Evolutionary conservation across 2,329 filamentous ascomycete genomes (phyloP).

Genomic region (Alternaria rosae): DNA sequence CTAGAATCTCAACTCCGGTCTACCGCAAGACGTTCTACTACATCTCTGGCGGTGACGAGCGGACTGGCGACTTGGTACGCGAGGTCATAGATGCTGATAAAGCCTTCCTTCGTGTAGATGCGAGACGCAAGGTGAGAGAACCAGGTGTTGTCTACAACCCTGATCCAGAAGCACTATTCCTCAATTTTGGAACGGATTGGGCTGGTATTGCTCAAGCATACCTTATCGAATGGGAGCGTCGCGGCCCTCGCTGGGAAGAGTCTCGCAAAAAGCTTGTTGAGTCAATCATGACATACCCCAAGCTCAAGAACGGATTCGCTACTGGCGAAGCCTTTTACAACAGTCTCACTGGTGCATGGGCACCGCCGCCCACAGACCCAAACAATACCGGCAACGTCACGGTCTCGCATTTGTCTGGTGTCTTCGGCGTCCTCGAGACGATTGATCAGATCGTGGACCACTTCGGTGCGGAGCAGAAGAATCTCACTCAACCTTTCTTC

Average conservation of each 20-base stretch:
- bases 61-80: constrained; percentile 62
- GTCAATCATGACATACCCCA: constrained; percentile 60
- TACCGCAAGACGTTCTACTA: constrained; percentile 67
- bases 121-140: constrained; percentile 65
- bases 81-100: constrained; percentile 62
- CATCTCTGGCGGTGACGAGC: constrained; percentile 63
- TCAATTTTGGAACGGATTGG: constrained; percentile 68
- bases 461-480: constrained; percentile 45
- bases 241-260: constrained; percentile 62
- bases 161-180: constrained; percentile 53
- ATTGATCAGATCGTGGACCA: constrained; percentile 64
- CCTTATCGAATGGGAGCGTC: constrained; percentile 68
- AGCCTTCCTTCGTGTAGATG: constrained; percentile 63
- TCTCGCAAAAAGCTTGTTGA: constrained; percentile 59
- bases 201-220: constrained; percentile 64
- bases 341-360: constrained; percentile 58
- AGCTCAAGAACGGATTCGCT: constrained; percentile 66
- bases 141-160: constrained; percentile 59
- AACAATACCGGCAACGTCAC: constrained; percentile 60
- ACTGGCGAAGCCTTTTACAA: constrained; percentile 64
- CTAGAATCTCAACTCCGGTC: constrained; percentile 65
- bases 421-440: constrained; percentile 67
- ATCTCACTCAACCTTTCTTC: constrained; percentile 60
- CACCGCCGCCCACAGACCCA: constrained; percentile 62
- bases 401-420: constrained; percentile 64